phyloP scores from a whole-genome alignment of 1,284 basidiomycete genomes.

The Ceratobasidium sp. region DNA sequence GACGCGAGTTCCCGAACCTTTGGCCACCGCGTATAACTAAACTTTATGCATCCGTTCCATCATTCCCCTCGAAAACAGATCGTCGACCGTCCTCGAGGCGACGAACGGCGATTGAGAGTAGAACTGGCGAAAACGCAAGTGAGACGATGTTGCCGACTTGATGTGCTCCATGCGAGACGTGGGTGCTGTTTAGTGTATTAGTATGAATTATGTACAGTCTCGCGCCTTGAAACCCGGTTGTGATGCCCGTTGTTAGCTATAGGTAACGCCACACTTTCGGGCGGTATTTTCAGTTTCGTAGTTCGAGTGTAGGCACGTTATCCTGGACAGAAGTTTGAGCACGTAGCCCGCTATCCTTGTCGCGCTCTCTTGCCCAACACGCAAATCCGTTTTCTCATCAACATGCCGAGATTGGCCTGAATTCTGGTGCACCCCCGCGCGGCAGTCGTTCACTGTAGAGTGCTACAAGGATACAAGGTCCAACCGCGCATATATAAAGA shows the following conservation, averaged over 20 bases:
- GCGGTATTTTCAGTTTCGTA: neutral
- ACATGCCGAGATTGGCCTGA: no score
- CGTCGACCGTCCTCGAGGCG: slow-evolving; percentile 41
- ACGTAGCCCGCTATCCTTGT: no score
- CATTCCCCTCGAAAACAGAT: slow-evolving; percentile 40
- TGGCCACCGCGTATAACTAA: slow-evolving; percentile 18
- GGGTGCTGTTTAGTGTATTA: neutral
- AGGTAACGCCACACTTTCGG: no score
- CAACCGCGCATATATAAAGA: no score
- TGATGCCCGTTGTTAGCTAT: no score
- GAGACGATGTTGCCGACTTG: slow-evolving; percentile 30
- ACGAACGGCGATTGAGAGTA: neutral
- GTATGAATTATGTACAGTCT: slow-evolving; percentile 17
- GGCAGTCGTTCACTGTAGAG: no score
- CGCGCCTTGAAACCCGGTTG: neutral
- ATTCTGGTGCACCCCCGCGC: no score
- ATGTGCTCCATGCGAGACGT: slow-evolving; percentile 40
- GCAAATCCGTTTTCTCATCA: no score
- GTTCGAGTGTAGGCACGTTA: neutral
- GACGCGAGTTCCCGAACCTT: slow-evolving; percentile 14
- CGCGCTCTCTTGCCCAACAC: no score
- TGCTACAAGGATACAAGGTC: no score
- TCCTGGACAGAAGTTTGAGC: no score
- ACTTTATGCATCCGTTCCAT: neutral
- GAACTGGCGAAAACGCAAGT: neutral